Evolutionary conservation across 306 rosid genomes (phyloP).

Genomic region (Hippophae gyantsensis): DNA sequence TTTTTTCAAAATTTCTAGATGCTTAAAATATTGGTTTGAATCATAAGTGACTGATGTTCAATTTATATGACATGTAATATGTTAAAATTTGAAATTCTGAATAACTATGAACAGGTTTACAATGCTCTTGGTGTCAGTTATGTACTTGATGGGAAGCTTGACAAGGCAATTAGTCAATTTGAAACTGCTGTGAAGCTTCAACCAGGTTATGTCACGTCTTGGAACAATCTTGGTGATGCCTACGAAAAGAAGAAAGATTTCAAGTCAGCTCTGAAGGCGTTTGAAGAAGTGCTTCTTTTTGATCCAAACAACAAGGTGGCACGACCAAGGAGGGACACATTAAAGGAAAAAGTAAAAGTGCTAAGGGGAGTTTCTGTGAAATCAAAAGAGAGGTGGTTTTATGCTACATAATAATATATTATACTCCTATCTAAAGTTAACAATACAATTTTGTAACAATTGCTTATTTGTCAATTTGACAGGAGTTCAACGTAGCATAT

Average conservation of each 20-base stretch:
- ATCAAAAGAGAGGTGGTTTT: conserved; percentile 44
- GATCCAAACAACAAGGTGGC: conserved; percentile 93
- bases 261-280: conserved; percentile 69
- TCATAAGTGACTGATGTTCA: no score
- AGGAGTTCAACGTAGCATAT: conserved; percentile 1
- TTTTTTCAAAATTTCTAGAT: no score
- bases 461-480: conserved; percentile 7
- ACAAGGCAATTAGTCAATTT: conserved; percentile 76
- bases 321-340: conserved; percentile 66
- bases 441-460: neutral
- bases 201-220: conserved; percentile 91
- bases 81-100: no score
- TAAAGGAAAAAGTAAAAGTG: conserved; percentile 54
- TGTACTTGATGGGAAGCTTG: conserved; percentile 69
- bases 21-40: no score
- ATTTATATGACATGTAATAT: no score
- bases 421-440: neutral
- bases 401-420: neutral
- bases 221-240: conserved; percentile 99
- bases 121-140: conserved; percentile 90
- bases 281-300: conserved; percentile 85
- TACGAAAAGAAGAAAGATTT: conserved; percentile 70
- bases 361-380: conserved; percentile 62
- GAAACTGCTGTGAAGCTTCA: conserved; percentile 89
- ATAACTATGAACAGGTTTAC: conserved; percentile 43